Conservation (phyloP, 177 flowering plant genomes). For the Vitis hybrid region DNA sequence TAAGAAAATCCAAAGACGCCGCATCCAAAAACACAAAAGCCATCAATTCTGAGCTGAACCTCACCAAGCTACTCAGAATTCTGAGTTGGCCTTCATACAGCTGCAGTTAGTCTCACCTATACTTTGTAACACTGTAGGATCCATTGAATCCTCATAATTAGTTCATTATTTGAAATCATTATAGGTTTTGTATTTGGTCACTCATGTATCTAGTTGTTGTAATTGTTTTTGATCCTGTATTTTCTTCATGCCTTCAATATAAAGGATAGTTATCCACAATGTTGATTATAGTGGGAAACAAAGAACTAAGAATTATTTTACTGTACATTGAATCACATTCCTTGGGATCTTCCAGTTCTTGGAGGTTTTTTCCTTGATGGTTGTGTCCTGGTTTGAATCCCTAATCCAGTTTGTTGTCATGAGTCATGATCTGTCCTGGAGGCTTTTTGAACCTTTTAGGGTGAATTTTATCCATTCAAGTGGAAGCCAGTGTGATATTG, state of each 20-base stretch:
- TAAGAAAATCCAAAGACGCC: constrained; percentile 14
- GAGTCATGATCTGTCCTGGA: too few species aligned
- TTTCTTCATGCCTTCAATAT: not conserved
- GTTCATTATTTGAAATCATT: constrained; percentile 14
- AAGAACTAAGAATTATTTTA: too few species aligned
- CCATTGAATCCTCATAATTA: constrained; percentile 11
- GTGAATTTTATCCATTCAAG: too few species aligned
- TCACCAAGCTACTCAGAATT: not conserved
- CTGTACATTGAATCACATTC: too few species aligned
- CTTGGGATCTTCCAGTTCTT: too few species aligned
- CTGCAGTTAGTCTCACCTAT: constrained; percentile 2
- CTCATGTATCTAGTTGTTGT: not conserved
- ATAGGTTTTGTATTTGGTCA: constrained; percentile 1
- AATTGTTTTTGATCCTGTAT: not conserved
- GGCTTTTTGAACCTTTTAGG: too few species aligned
- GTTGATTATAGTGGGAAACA: too few species aligned
- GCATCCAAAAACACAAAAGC: not conserved
- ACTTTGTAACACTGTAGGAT: constrained; percentile 14
- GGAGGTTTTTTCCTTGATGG: too few species aligned
- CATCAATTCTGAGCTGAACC: not conserved
- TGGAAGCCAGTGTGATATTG: too few species aligned
- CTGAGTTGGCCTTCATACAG: constrained; percentile 1
- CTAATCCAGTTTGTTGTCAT: too few species aligned
- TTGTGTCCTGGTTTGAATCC: too few species aligned
- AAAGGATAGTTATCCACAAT: too few species aligned